Percentiles rank a stretch among this genome's conserved stretches.
Conservation (phyloP, 1,284 basidiomycete genomes). For the Rhodotorula glutinis region DNA sequence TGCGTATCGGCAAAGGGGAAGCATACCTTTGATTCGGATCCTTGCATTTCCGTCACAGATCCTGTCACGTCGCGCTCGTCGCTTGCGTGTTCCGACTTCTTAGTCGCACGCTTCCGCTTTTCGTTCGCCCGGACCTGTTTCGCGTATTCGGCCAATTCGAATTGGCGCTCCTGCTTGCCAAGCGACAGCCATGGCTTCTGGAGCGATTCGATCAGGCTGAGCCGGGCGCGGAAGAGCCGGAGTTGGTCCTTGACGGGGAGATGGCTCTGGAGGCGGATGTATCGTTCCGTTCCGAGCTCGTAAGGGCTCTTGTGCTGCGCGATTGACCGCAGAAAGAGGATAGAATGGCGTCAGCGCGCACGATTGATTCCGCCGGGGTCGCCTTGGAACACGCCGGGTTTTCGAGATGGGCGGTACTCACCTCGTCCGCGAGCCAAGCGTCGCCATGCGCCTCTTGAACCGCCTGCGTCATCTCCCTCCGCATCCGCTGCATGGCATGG, state of each 20-base stretch:
- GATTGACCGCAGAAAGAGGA: too few species aligned
- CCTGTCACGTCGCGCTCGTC: too few species aligned
- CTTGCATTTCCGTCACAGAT: too few species aligned
- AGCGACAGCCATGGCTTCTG: not conserved
- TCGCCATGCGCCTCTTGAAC: not conserved
- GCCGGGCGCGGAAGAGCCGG: not conserved
- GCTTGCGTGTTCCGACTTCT: too few species aligned
- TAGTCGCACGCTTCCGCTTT: not conserved
- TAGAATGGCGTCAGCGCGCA: too few species aligned
- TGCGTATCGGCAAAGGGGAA: too few species aligned
- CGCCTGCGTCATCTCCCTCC: not conserved
- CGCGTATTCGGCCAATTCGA: not conserved
- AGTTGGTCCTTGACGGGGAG: constrained; percentile 1
- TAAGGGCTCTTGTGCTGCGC: not conserved
- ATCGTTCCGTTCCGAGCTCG: not conserved
- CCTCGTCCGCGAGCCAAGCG: not conserved
- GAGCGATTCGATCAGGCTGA: not conserved
- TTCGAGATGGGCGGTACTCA: not conserved
- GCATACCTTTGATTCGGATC: too few species aligned
- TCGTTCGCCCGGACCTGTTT: not conserved
- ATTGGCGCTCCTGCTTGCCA: not conserved
- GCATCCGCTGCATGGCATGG: not conserved
- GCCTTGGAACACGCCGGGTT: too few species aligned
- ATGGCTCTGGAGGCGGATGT: not conserved
- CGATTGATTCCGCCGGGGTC: too few species aligned